phyloP scores from a whole-genome alignment of 441 rosid species.

The Populus hybrid region DNA sequence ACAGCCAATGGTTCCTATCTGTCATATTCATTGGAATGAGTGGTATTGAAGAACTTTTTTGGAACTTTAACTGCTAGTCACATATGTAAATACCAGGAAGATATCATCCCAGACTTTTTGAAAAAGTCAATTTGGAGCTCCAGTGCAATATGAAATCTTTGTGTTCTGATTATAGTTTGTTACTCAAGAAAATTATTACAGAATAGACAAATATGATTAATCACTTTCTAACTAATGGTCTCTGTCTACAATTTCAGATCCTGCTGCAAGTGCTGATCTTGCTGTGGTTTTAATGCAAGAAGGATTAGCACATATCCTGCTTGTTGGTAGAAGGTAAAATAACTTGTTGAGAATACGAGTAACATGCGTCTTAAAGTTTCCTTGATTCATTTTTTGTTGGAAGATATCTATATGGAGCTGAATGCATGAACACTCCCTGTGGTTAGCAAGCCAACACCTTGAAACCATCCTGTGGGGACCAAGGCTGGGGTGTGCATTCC shows the following conservation, averaged over 20 bases:
- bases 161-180: neutral
- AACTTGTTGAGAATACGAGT: neutral
- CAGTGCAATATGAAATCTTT: neutral
- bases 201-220: neutral
- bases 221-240: neutral
- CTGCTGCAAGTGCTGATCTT: constrained; percentile 92
- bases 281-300: constrained; percentile 96
- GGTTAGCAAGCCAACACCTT: no score
- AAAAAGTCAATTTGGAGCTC: neutral
- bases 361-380: neutral
- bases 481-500: no score
- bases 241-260: constrained; percentile 47
- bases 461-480: no score
- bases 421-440: neutral
- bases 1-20: neutral
- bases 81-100: neutral
- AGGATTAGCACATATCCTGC: constrained; percentile 78
- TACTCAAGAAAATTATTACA: neutral
- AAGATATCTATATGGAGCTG: neutral
- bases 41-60: neutral
- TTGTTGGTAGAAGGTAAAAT: constrained; percentile 81
- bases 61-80: neutral
- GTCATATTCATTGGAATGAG: neutral
- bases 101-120: neutral
- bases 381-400: neutral